phyloP scores from a whole-genome alignment of 2,329 filamentous ascomycete genomes.

The Amylocarpus encephaloides region DNA sequence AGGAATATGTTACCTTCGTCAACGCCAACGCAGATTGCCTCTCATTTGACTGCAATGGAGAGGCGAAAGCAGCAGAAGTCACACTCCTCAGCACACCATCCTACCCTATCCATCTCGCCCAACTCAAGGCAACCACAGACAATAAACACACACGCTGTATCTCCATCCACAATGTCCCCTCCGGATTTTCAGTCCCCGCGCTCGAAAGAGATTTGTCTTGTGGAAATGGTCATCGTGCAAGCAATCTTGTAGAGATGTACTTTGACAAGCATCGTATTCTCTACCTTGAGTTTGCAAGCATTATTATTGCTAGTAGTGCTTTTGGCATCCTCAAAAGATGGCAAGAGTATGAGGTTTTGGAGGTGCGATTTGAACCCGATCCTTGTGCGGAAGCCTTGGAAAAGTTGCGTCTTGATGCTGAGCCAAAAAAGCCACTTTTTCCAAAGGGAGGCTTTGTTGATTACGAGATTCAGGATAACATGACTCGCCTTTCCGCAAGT shows the following conservation, averaged over 20 bases:
- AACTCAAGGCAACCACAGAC: not conserved
- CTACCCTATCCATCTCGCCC: slow-evolving; percentile 12
- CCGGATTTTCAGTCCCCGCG: slow-evolving; percentile 4
- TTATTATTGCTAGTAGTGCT: slow-evolving; percentile 15
- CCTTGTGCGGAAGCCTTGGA: slow-evolving; percentile 22
- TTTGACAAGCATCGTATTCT: slow-evolving; percentile 17
- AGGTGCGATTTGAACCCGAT: slow-evolving; percentile 19
- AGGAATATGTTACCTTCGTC: slow-evolving; percentile 18
- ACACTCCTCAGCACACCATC: slow-evolving; percentile 22
- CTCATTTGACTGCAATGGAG: slow-evolving; percentile 5
- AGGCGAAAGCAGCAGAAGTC: slow-evolving; percentile 8
- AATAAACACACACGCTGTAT: slow-evolving; percentile 20
- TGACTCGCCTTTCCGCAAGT: no score
- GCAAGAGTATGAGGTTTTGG: slow-evolving; percentile 9
- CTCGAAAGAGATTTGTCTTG: slow-evolving; percentile 10
- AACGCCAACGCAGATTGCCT: slow-evolving; percentile 11
- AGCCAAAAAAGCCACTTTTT: slow-evolving; percentile 7
- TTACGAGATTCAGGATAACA: not conserved
- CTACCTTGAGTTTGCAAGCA: slow-evolving; percentile 22
- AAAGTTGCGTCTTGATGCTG: slow-evolving; percentile 12
- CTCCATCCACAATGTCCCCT: slow-evolving; percentile 14
- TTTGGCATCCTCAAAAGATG: slow-evolving; percentile 14
- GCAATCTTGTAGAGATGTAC: slow-evolving; percentile 18
- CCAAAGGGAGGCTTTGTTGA: slow-evolving; percentile 5
- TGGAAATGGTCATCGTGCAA: slow-evolving; percentile 5